These are phyloP conservation scores for Nakazawaea wickerhamii DNA, from an alignment of 805 yeast species.

Conservation along the genomic window DNA sequence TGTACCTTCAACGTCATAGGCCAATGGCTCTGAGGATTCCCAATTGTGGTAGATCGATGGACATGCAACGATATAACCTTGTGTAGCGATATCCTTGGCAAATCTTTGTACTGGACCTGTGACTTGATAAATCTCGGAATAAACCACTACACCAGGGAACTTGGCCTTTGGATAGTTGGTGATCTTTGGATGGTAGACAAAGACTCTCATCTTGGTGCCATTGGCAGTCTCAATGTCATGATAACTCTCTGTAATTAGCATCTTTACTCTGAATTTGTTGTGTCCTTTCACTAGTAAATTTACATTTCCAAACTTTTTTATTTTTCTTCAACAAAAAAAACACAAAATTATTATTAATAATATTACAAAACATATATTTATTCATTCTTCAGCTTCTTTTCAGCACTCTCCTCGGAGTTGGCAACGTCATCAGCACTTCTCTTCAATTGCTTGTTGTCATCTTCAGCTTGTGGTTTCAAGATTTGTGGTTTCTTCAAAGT, in stretches of 20 bases:
- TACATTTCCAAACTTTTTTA: background rate
- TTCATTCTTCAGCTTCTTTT: conserved; percentile 7
- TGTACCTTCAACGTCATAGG: conserved; percentile 69
- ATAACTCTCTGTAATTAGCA: conserved; percentile 65
- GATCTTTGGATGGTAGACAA: conserved; percentile 60
- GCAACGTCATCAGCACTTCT: conserved; percentile 3
- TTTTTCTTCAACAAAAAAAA: background rate
- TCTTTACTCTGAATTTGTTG: conserved; percentile 18
- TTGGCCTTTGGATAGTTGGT: conserved; percentile 72
- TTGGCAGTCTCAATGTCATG: conserved; percentile 61
- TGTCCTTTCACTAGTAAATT: background rate
- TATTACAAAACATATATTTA: background rate
- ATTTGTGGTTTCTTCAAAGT: conserved; percentile 11
- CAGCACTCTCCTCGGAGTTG: background rate
- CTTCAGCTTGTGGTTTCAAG: conserved; percentile 7
- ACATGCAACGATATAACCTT: conserved; percentile 74
- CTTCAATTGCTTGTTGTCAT: background rate
- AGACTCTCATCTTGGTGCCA: conserved; percentile 64
- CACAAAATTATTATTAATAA: background rate
- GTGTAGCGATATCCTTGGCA: conserved; percentile 73
- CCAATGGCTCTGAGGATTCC: conserved; percentile 54
- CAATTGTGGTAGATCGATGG: conserved; percentile 80
- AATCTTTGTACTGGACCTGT: conserved; percentile 79
- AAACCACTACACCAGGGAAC: conserved; percentile 77
- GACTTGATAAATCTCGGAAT: conserved; percentile 76